Evolutionary conservation across 257 asterid species (phyloP).

Genomic region (Paraleonurus japonicus): DNA sequence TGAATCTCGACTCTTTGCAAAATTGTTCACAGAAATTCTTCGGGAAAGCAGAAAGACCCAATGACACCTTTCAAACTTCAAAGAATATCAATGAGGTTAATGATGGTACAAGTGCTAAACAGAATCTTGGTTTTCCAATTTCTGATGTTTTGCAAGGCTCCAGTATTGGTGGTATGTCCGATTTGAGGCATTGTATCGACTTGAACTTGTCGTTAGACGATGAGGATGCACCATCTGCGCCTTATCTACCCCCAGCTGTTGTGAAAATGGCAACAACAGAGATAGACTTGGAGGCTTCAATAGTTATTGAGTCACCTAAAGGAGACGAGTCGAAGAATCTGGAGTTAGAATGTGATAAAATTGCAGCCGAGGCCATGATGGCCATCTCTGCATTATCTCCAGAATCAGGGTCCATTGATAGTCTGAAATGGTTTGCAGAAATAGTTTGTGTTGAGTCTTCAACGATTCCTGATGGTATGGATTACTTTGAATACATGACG

Average conservation of each 20-base stretch:
- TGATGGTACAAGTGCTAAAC: constrained; percentile 17
- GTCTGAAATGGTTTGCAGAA: constrained; percentile 63
- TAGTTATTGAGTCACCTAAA: constrained; percentile 31
- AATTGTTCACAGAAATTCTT: constrained; percentile 50
- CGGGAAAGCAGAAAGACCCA: constrained; percentile 31
- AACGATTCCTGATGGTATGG: constrained; percentile 47
- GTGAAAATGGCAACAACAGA: constrained; percentile 44
- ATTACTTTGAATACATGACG: constrained; percentile 67
- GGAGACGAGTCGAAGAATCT: constrained; percentile 13
- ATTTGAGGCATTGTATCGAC: constrained; percentile 54
- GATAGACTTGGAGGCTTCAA: constrained; percentile 56
- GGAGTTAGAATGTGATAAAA: constrained; percentile 27
- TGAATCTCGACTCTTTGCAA: constrained; percentile 75
- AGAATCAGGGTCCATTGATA: constrained; percentile 1
- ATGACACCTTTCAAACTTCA: constrained; percentile 25
- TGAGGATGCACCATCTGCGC: constrained; percentile 41
- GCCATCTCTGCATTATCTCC: constrained; percentile 37
- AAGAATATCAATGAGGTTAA: constrained; percentile 25
- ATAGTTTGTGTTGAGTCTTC: constrained; percentile 29
- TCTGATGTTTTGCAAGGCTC: constrained; percentile 5
- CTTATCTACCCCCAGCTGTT: constrained; percentile 37
- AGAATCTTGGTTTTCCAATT: constrained; percentile 20
- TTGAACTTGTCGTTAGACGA: constrained; percentile 64
- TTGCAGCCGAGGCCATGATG: constrained; percentile 75
- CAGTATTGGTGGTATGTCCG: constrained; percentile 21